A percentile compares a stretch with the other conserved stretches of the same genome.
Conservation (phyloP, 2,329 filamentous ascomycete genomes). For the Teratosphaeria gauchensis region DNA sequence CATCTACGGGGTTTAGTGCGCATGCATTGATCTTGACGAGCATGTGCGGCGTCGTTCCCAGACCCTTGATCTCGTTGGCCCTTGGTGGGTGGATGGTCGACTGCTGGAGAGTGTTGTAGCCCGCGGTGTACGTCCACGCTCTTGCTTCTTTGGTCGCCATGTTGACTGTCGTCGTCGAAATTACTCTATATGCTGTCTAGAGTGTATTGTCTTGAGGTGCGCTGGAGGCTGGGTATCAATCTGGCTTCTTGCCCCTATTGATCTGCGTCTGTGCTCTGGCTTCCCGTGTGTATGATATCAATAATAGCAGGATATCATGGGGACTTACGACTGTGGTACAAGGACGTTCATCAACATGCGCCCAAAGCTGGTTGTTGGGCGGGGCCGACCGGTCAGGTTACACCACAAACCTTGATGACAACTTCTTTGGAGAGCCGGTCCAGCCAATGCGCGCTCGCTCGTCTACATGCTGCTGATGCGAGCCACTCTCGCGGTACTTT, state of each 20-base stretch:
- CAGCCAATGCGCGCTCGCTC: neutral
- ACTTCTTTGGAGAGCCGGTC: neutral
- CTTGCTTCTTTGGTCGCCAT: slow-evolving; percentile 16
- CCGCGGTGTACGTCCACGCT: slow-evolving; percentile 26
- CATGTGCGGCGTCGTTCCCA: slow-evolving; percentile 16
- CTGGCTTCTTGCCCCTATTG: neutral
- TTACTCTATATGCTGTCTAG: neutral
- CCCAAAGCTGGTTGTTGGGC: neutral
- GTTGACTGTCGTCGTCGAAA: neutral
- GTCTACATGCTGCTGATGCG: neutral
- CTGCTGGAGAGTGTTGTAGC: slow-evolving; percentile 20
- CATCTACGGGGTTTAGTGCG: slow-evolving; percentile 28
- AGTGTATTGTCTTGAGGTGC: neutral
- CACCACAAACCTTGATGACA: neutral
- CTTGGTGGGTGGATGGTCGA: slow-evolving; percentile 12
- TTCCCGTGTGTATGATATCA: no score
- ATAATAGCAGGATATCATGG: no score
- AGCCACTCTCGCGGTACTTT: neutral
- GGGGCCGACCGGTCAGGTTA: neutral
- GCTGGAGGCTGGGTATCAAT: neutral
- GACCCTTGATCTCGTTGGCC: slow-evolving; percentile 10
- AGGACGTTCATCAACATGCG: neutral
- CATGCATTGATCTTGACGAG: slow-evolving; percentile 24
- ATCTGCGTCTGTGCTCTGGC: neutral
- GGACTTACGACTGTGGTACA: neutral